Base-by-base conservation (phyloP, 495 filamentous ascomycete species). In the Daldinia concentrica region DNA sequence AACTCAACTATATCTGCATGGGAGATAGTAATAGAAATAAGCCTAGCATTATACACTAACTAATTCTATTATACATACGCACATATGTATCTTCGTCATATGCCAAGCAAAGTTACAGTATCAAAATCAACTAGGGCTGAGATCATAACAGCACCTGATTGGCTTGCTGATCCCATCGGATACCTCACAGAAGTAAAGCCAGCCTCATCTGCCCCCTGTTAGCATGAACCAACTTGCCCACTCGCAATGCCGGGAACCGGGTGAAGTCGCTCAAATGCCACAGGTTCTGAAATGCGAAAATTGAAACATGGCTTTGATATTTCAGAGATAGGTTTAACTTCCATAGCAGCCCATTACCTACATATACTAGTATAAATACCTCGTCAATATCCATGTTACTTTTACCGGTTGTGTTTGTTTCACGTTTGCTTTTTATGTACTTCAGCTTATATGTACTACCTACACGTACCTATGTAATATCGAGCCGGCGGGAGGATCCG, bases 91-190 rank as follows among this genome's bases (percentile, higher is more conserved):
- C 48, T 39, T 65, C 11, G 60, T 65, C 63, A 37, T 62, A 50
- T 22, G 60, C 67, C 26, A 58, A 64, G 56, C 37, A 50, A 26
- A 56, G 34, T 54, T 57, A 15, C n/a, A 27, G 74, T 77, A 65
- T 77, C 69, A 75, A 70, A 72, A 77, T 30, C 12, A 63, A 65
- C 74, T 43, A 55, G 74, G 74, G 72, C 61, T 19, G 29, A 54
- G 2, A 26, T 17, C n/a, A n/a, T 39, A n/a, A 12, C 15, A 24
- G 41, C 37, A 63, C 24, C 51, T 68, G 50, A 75, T 75, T 77
- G 72, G 72, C 45, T 30, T 34, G 59, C 45, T 62, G 69, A 56
- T 62, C 66, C 62, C 62, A 58, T 70, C 52, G 51, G 45, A 64
- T 67, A 69, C 67, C 57, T 70, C 39, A 37, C 62, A 74, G 58